Percentiles rank a stretch among this genome's conserved stretches.
These are phyloP conservation scores for Cladophialophora carrionii DNA, from an alignment of 2,329 filamentous ascomycete genomes.

Conservation along the genomic window DNA sequence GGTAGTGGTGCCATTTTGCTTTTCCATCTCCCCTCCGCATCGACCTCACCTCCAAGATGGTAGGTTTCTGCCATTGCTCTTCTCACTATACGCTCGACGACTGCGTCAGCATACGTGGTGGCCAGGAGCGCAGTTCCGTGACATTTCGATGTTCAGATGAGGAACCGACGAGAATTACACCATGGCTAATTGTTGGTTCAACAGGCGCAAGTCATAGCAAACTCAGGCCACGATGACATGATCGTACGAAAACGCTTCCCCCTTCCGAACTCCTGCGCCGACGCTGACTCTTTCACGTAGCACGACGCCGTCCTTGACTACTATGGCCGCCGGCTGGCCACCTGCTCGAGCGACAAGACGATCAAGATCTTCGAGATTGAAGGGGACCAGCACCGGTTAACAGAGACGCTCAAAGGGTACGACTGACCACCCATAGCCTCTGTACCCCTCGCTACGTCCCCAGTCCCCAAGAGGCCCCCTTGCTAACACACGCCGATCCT, in stretches of 20 bases:
- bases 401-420: conserved; percentile 93
- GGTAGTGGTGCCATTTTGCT: conserved; percentile 18
- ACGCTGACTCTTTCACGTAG: conserved; percentile 50
- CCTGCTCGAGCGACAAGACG: conserved; percentile 95
- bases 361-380: conserved; percentile 99
- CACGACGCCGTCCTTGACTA: conserved; percentile 99
- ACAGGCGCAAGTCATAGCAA: conserved; percentile 77
- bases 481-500: not conserved
- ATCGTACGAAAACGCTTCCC: conserved; percentile 73
- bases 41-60: conserved; percentile 14
- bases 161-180: not conserved
- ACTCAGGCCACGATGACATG: conserved; percentile 97
- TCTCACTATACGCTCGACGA: not conserved
- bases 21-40: not conserved
- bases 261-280: not conserved
- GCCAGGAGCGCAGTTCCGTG: not conserved
- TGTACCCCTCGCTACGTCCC: not conserved
- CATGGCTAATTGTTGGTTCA: not conserved
- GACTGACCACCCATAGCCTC: conserved; percentile 3
- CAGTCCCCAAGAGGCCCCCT: no score
- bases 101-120: not conserved
- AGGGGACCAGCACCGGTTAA: conserved; percentile 82
- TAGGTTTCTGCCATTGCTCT: conserved; percentile 14
- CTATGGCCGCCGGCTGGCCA: conserved; percentile 93
- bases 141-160: not conserved